Evolutionary conservation across 2,329 filamentous ascomycete species (phyloP).

Genomic region (Calonectria pseudoreteaudii): DNA sequence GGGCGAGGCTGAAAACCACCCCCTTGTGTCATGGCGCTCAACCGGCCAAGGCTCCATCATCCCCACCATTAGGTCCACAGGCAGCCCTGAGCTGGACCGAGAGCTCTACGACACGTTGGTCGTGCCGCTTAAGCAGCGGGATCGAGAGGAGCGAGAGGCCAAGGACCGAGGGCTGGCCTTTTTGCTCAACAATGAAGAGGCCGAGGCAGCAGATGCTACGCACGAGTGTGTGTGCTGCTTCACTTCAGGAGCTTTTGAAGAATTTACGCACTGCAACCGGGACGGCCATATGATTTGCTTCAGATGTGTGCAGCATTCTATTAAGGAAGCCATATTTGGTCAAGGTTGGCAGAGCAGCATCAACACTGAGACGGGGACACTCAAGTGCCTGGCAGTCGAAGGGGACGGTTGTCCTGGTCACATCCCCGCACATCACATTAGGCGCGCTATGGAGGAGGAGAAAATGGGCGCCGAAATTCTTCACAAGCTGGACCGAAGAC

Average conservation of each 20-base stretch:
- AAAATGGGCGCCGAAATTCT: slow-evolving; percentile 78
- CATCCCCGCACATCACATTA: slow-evolving; percentile 76
- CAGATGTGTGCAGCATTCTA: slow-evolving; percentile 82
- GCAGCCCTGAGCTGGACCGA: slow-evolving; percentile 71
- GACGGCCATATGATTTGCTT: slow-evolving; percentile 82
- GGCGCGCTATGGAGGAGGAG: slow-evolving; percentile 77
- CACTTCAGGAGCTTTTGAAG: slow-evolving; percentile 76
- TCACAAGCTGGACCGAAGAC: slow-evolving; percentile 80
- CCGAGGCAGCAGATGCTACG: slow-evolving; percentile 65
- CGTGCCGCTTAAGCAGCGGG: slow-evolving; percentile 61
- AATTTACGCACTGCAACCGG: slow-evolving; percentile 77
- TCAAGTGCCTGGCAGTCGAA: slow-evolving; percentile 85
- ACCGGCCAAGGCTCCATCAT: slow-evolving; percentile 66
- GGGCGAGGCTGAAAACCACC: slow-evolving; percentile 69
- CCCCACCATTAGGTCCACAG: slow-evolving; percentile 74
- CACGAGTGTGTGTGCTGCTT: slow-evolving; percentile 87
- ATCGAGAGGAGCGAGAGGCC: slow-evolving; percentile 57
- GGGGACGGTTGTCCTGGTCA: slow-evolving; percentile 78
- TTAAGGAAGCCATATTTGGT: slow-evolving; percentile 90
- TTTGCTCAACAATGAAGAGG: slow-evolving; percentile 68
- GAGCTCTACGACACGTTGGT: slow-evolving; percentile 72
- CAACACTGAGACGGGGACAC: slow-evolving; percentile 76
- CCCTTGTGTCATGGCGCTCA: slow-evolving; percentile 71
- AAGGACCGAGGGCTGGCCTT: slow-evolving; percentile 66
- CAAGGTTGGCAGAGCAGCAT: slow-evolving; percentile 91